Percentiles rank a stretch among this genome's conserved stretches.
These are phyloP conservation scores for Termitomyces sp. DNA, from an alignment of 768 basidiomycete species.

Conservation along the genomic window DNA sequence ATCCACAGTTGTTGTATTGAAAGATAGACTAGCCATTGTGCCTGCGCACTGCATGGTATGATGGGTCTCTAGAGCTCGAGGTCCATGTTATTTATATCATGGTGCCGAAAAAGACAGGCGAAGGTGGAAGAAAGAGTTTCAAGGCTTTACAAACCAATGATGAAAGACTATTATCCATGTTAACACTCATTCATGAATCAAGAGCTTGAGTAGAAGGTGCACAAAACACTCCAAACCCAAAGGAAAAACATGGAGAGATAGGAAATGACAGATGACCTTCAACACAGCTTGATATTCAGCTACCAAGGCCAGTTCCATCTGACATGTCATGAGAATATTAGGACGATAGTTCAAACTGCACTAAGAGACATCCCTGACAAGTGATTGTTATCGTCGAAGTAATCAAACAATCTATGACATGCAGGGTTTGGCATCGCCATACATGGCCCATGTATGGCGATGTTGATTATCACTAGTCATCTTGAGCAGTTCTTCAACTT, in stretches of 20 bases:
- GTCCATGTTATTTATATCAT: neutral
- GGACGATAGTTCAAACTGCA: no score
- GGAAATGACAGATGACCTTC: neutral
- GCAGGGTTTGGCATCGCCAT: no score
- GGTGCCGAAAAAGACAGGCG: no score
- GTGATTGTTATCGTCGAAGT: neutral
- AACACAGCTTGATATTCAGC: neutral
- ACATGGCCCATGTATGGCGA: neutral
- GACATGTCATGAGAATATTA: no score
- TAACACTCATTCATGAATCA: neutral
- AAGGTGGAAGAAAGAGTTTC: no score
- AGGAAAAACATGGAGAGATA: neutral
- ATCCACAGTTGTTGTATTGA: neutral
- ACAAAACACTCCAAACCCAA: neutral
- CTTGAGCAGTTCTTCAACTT: neutral
- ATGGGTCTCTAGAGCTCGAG: neutral
- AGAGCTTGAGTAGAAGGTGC: neutral
- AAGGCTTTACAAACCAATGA: neutral
- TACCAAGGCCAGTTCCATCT: neutral
- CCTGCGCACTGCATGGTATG: slow-evolving; percentile 1
- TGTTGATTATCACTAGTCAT: neutral
- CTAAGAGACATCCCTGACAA: neutral
- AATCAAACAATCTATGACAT: no score
- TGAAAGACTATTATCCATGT: neutral
- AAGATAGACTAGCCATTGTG: no score